A percentile compares a stretch with the other conserved stretches of the same genome.
These are phyloP conservation scores for Erythrophleum fordii DNA, from an alignment of 306 rosid species.

Conservation along the genomic window DNA sequence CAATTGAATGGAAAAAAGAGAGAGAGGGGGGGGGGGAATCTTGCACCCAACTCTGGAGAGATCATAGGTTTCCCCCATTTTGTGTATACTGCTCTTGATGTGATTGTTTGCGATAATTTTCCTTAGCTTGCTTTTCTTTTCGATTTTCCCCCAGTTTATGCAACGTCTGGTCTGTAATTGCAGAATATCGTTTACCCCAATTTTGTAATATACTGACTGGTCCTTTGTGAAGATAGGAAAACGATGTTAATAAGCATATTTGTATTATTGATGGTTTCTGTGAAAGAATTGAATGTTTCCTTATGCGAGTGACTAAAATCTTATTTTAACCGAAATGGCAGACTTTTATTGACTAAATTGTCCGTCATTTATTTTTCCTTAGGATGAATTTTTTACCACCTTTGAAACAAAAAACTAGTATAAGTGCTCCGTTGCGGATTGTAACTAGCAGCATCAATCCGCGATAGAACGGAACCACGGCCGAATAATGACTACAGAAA, in stretches of 20 bases:
- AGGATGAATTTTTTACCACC: neutral
- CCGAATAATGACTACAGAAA: neutral
- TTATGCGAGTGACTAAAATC: neutral
- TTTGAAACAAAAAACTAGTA: neutral
- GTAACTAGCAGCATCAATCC: neutral
- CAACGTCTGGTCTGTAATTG: constrained; percentile 32
- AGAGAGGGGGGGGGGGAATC: neutral
- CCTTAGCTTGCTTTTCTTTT: neutral
- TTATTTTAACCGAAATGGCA: neutral
- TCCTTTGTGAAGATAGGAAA: constrained; percentile 24
- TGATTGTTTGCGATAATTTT: constrained; percentile 32
- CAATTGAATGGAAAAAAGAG: constrained; percentile 8
- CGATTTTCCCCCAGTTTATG: neutral
- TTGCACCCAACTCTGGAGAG: constrained; percentile 7
- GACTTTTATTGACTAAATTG: neutral
- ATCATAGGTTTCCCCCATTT: constrained; percentile 25
- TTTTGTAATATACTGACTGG: constrained; percentile 15
- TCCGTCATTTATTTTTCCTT: neutral
- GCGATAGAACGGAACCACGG: neutral
- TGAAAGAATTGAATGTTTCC: neutral
- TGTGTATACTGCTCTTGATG: constrained; percentile 7
- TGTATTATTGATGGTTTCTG: constrained; percentile 20
- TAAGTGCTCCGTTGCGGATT: neutral
- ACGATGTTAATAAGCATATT: constrained; percentile 5
- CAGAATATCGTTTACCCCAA: constrained; percentile 20